Percentiles rank a stretch among this genome's conserved stretches.
Evolutionary conservation across 352 stramenopile species (phyloP).

Genomic region (Albugo candida): DNA sequence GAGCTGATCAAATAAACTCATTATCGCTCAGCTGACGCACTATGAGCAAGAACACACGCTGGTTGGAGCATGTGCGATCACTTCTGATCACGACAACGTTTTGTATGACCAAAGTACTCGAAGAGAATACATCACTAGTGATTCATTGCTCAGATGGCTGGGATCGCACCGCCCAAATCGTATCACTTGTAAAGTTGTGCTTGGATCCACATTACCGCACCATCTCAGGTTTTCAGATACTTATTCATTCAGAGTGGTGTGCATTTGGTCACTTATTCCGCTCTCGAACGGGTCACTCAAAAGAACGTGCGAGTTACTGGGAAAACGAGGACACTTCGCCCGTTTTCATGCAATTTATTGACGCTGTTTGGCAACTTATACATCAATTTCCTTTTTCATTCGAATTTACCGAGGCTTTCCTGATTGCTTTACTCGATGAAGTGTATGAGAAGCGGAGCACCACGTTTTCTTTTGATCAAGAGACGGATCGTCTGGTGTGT

Average conservation of each 20-base stretch:
- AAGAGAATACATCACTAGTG: conserved; percentile 85
- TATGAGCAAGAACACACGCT: conserved; percentile 34
- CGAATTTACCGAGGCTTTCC: conserved; percentile 90
- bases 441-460: conserved; percentile 93
- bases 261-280: conserved; percentile 98
- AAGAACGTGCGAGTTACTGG: conserved; percentile 54
- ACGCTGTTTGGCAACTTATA: conserved; percentile 95
- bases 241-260: conserved; percentile 98
- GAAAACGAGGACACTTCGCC: conserved; percentile 94
- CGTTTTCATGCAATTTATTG: conserved; percentile 98
- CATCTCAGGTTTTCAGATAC: conserved; percentile 86
- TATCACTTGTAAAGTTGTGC: conserved; percentile 87
- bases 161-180: conserved; percentile 96
- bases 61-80: conserved; percentile 65
- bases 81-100: conserved; percentile 78
- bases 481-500: conserved; percentile 59
- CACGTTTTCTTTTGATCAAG: conserved; percentile 94
- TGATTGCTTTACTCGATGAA: conserved; percentile 90
- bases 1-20: conserved; percentile 1
- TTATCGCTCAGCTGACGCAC: neutral
- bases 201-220: conserved; percentile 97
- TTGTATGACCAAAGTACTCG: conserved; percentile 74
- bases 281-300: conserved; percentile 51
- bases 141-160: conserved; percentile 98
- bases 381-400: conserved; percentile 94